Evolutionary conservation across 2,329 filamentous ascomycete species (phyloP).

Genomic region (Monosporascus sp.): DNA sequence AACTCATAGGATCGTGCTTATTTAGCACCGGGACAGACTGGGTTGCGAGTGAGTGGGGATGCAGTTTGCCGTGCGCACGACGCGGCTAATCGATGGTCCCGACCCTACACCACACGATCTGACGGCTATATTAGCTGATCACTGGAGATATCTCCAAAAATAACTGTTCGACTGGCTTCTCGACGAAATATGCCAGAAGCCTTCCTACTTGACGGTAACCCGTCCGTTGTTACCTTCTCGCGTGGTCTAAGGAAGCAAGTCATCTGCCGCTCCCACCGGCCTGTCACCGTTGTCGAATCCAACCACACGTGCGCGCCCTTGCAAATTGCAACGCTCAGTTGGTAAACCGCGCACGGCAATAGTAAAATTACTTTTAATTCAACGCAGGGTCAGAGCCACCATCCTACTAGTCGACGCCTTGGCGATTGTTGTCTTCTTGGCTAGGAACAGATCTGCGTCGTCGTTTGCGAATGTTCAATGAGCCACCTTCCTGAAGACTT

Average conservation of each 20-base stretch:
- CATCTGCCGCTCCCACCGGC: background rate
- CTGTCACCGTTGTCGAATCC: background rate
- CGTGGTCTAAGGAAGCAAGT: background rate
- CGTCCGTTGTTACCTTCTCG: background rate
- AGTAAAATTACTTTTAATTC: background rate
- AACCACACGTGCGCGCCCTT: background rate
- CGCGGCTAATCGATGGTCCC: background rate
- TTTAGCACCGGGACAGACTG: background rate
- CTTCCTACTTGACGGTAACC: background rate
- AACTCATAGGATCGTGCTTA: background rate
- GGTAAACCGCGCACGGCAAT: background rate
- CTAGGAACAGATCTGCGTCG: background rate
- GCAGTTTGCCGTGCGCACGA: background rate
- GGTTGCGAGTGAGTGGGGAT: background rate
- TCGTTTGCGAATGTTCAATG: background rate
- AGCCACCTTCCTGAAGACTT: background rate
- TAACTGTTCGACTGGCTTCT: background rate
- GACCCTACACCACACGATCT: background rate
- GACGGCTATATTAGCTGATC: background rate
- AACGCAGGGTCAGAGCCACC: background rate
- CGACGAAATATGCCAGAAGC: background rate
- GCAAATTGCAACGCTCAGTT: background rate
- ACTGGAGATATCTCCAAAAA: background rate
- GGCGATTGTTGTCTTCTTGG: background rate
- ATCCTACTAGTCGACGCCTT: background rate